phyloP scores from a whole-genome alignment of 2,329 filamentous ascomycete genomes.

The Neurospora sp. region DNA sequence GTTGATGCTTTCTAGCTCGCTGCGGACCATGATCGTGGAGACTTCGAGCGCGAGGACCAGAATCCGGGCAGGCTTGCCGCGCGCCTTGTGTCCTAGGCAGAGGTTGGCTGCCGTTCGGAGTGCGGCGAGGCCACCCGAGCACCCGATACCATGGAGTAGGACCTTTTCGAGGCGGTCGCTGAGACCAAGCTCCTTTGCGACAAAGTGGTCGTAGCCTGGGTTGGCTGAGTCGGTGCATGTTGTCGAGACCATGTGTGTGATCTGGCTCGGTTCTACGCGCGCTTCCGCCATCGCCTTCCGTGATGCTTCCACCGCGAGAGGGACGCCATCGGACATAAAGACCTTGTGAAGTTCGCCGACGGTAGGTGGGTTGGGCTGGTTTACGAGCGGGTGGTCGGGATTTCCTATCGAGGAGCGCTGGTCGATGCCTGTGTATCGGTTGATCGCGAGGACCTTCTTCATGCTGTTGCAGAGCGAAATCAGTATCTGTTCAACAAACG shows the following conservation, averaged over 20 bases:
- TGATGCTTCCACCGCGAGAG: conserved; percentile 45
- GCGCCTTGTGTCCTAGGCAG: conserved; percentile 51
- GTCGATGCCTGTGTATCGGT: conserved; percentile 56
- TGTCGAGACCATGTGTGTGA: conserved; percentile 59
- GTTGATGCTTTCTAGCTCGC: conserved; percentile 55
- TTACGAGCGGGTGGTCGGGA: conserved; percentile 51
- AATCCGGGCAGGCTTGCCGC: conserved; percentile 50
- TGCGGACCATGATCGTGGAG: conserved; percentile 50
- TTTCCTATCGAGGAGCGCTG: conserved; percentile 51
- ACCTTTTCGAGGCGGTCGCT: conserved; percentile 52
- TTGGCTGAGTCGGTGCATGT: conserved; percentile 63
- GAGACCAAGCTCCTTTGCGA: conserved; percentile 49
- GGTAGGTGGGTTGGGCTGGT: conserved; percentile 41
- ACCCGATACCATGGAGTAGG: conserved; percentile 57
- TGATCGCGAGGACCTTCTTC: conserved; percentile 53
- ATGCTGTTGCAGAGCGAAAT: conserved; percentile 33
- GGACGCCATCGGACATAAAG: conserved; percentile 49
- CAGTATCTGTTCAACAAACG: not conserved
- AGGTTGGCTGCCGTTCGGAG: conserved; percentile 57
- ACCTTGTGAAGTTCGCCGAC: conserved; percentile 45
- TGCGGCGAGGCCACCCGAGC: conserved; percentile 52
- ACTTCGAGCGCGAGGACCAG: conserved; percentile 57
- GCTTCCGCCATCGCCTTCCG: conserved; percentile 48
- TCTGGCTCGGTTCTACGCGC: conserved; percentile 37
- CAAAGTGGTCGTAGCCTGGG: conserved; percentile 58